Conservation (phyloP, 768 basidiomycete species). For the Lyophyllum decastes region DNA sequence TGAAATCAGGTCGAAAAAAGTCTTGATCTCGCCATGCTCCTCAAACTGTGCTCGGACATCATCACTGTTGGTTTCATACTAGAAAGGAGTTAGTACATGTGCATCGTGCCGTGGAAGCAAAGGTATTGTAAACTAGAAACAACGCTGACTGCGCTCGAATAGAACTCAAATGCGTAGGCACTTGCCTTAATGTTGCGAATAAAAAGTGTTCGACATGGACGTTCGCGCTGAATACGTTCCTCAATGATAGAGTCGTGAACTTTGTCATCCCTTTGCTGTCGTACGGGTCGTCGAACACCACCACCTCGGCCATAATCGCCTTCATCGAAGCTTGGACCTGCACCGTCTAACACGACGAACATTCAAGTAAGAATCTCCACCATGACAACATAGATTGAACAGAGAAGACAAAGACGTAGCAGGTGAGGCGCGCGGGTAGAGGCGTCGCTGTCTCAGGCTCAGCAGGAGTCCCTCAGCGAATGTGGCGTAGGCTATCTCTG, state of each 20-base stretch:
- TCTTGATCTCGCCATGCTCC: slow-evolving; percentile 94
- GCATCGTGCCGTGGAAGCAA: not conserved
- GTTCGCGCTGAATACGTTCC: slow-evolving; percentile 90
- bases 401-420: slow-evolving; percentile 46
- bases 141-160: slow-evolving; percentile 4
- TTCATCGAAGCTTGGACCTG: slow-evolving; percentile 58
- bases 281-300: slow-evolving; percentile 44
- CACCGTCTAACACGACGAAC: slow-evolving; percentile 63
- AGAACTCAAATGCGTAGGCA: slow-evolving; percentile 26
- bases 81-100: slow-evolving; percentile 19
- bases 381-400: slow-evolving; percentile 39
- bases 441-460: slow-evolving; percentile 30
- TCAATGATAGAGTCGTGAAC: slow-evolving; percentile 91
- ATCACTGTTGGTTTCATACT: slow-evolving; percentile 90
- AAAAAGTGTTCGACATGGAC: slow-evolving; percentile 94
- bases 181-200: slow-evolving; percentile 98
- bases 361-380: slow-evolving; percentile 49
- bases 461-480: slow-evolving; percentile 17
- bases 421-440: slow-evolving; percentile 40
- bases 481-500: slow-evolving; percentile 22
- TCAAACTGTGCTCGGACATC: slow-evolving; percentile 86
- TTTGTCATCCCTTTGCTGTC: slow-evolving; percentile 86
- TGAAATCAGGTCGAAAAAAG: slow-evolving; percentile 93
- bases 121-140: slow-evolving; percentile 11
- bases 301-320: slow-evolving; percentile 41